Percentiles rank a stretch among this genome's conserved stretches.
Conservation (phyloP, 371 early-diverging fungal genomes). For the Blakeslea trispora region DNA sequence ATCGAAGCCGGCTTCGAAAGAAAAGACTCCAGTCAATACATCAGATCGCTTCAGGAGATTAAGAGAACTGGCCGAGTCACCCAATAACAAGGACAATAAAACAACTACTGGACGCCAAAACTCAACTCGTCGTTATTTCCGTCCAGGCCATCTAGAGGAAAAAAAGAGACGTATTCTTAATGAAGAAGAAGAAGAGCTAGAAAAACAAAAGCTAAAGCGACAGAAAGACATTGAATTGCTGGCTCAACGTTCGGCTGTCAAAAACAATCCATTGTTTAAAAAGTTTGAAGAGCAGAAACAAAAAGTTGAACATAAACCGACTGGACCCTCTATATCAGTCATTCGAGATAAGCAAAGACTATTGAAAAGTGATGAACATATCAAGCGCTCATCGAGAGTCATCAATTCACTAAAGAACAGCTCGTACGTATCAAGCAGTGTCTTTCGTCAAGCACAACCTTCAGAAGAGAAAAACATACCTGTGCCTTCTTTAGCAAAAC, state of each 20-base stretch:
- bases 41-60: constrained; percentile 34
- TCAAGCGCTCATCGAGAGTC: constrained; percentile 23
- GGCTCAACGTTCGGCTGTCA: constrained; percentile 38
- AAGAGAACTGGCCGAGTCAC: constrained; percentile 33
- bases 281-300: constrained; percentile 28
- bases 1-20: not conserved
- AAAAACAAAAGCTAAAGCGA: constrained; percentile 22
- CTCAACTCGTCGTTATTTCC: constrained; percentile 34
- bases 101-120: constrained; percentile 27
- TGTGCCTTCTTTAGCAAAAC: constrained; percentile 16
- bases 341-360: constrained; percentile 15
- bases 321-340: constrained; percentile 9
- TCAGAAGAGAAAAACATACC: not conserved
- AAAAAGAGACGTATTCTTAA: constrained; percentile 28
- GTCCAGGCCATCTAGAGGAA: constrained; percentile 39
- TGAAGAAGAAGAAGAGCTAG: constrained; percentile 38
- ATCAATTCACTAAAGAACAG: constrained; percentile 29
- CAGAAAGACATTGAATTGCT: constrained; percentile 30
- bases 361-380: constrained; percentile 20
- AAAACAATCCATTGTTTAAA: constrained; percentile 36
- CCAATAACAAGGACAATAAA: constrained; percentile 12
- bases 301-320: not conserved
- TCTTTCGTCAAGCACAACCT: constrained; percentile 24
- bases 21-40: constrained; percentile 3
- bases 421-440: constrained; percentile 30